Evolutionary conservation across 2,329 filamentous ascomycete species (phyloP).

Genomic region (Ophiosphaerella korrae): DNA sequence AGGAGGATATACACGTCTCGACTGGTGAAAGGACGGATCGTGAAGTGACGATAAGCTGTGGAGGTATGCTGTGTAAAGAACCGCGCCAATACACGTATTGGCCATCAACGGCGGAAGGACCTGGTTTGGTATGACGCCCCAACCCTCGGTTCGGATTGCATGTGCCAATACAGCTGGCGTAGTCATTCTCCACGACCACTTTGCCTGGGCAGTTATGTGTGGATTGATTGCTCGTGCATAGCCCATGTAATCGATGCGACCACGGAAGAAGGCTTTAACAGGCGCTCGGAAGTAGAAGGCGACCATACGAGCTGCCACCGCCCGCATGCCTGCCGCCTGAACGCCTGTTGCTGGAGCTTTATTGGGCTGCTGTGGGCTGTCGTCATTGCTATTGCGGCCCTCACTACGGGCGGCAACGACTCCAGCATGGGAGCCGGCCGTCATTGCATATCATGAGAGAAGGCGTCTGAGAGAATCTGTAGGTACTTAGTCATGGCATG

Average conservation of each 20-base stretch:
- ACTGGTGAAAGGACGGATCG: slow-evolving; percentile 64
- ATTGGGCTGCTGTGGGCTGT: slow-evolving; percentile 48
- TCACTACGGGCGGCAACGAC: slow-evolving; percentile 29
- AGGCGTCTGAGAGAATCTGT: not conserved
- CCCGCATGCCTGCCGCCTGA: slow-evolving; percentile 84
- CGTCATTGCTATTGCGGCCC: slow-evolving; percentile 9
- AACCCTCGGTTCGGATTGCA: slow-evolving; percentile 72
- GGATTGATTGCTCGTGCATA: slow-evolving; percentile 69
- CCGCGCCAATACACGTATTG: slow-evolving; percentile 74
- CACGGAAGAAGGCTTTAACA: slow-evolving; percentile 90
- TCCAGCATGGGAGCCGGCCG: slow-evolving; percentile 43
- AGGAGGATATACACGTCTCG: slow-evolving; percentile 72
- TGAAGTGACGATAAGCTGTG: slow-evolving; percentile 70
- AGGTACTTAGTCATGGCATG: no score
- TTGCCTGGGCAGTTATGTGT: slow-evolving; percentile 52
- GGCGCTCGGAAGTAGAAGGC: slow-evolving; percentile 92
- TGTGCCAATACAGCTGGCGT: slow-evolving; percentile 72
- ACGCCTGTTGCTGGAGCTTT: slow-evolving; percentile 70
- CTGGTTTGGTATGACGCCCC: slow-evolving; percentile 75
- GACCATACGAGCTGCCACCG: slow-evolving; percentile 79
- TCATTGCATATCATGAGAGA: slow-evolving; percentile 44
- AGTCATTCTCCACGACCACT: slow-evolving; percentile 68
- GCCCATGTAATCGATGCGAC: slow-evolving; percentile 80
- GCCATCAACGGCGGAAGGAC: slow-evolving; percentile 76
- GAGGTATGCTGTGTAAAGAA: slow-evolving; percentile 77